Percentiles rank a stretch among this genome's conserved stretches.
These are phyloP conservation scores for Trametes versicolor DNA, from an alignment of 1,284 basidiomycete species.

Conservation along the genomic window DNA sequence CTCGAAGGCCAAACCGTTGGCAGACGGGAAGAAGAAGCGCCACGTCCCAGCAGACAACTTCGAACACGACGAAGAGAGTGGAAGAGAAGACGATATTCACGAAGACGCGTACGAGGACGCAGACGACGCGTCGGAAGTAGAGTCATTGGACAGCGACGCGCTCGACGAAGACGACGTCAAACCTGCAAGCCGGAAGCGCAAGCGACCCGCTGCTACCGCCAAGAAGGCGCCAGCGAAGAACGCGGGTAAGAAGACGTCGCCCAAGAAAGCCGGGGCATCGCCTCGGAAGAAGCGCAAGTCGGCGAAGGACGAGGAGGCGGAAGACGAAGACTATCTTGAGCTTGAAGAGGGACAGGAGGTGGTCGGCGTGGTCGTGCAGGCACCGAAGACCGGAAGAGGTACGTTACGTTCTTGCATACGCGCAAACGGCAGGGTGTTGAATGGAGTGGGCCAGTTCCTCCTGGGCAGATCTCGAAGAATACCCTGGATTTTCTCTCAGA, in stretches of 20 bases:
- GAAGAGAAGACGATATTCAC: not conserved
- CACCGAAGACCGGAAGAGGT: constrained; percentile 86
- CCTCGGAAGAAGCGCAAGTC: constrained; percentile 44
- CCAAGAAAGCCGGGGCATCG: constrained; percentile 29
- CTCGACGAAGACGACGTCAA: constrained; percentile 36
- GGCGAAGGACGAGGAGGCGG: constrained; percentile 40
- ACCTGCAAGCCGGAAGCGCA: constrained; percentile 48
- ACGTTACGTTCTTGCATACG: constrained; percentile 34
- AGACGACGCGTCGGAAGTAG: constrained; percentile 19
- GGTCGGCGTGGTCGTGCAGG: constrained; percentile 74
- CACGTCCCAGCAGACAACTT: not conserved
- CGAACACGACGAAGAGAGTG: not conserved
- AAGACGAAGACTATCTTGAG: constrained; percentile 55
- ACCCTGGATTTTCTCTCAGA: constrained; percentile 81
- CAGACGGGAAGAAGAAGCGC: not conserved
- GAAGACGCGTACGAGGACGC: constrained; percentile 8
- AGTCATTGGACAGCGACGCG: constrained; percentile 39
- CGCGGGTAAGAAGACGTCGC: not conserved
- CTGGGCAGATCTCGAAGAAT: constrained; percentile 88
- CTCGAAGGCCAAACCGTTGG: too few species aligned
- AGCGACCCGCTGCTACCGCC: constrained; percentile 35
- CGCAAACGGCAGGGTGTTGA: not conserved
- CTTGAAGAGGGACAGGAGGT: constrained; percentile 75
- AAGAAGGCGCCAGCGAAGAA: constrained; percentile 22
- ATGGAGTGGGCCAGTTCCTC: constrained; percentile 64